Conservation (phyloP, 495 filamentous ascomycete species). For the Penicillium malachiteum region DNA sequence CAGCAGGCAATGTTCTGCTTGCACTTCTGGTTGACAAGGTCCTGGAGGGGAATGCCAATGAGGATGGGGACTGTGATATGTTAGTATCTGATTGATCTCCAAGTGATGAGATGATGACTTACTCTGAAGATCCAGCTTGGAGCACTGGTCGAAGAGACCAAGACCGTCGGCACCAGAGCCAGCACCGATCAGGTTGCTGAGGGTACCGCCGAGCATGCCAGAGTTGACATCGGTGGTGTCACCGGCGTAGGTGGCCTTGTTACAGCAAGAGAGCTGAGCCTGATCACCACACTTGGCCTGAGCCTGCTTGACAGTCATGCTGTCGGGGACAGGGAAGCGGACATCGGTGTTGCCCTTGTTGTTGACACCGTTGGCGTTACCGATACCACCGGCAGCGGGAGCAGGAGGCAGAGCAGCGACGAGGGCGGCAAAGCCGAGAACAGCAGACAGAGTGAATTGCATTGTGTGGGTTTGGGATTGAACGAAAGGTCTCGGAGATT, state of each 20-base stretch:
- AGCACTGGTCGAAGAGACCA: conserved; percentile 41
- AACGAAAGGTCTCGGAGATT: conserved; percentile 35
- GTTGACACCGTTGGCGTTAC: conserved; percentile 21
- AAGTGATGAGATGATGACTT: background rate
- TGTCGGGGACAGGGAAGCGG: conserved; percentile 37
- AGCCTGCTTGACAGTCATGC: conserved; percentile 48
- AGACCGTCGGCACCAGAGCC: conserved; percentile 38
- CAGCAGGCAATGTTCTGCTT: conserved; percentile 57
- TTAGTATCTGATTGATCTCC: conserved; percentile 7
- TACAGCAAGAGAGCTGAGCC: conserved; percentile 51
- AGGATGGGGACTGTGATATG: conserved; percentile 24
- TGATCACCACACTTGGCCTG: conserved; percentile 49
- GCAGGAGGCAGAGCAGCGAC: conserved; percentile 19
- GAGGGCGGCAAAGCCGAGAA: conserved; percentile 24
- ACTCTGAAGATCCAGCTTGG: conserved; percentile 35
- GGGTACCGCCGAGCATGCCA: conserved; percentile 27
- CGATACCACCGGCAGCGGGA: conserved; percentile 17
- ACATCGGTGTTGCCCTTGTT: conserved; percentile 22
- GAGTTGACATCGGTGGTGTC: conserved; percentile 37
- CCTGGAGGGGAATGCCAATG: conserved; percentile 36
- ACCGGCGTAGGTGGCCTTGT: conserved; percentile 45
- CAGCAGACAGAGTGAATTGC: conserved; percentile 28
- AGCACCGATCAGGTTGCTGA: conserved; percentile 31
- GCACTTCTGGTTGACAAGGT: conserved; percentile 50
- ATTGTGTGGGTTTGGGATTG: conserved; percentile 38